Evolutionary conservation across 2,329 filamentous ascomycete genomes (phyloP), one percentile per base, ranked within the genome.

Genomic region (Mariannaea elegans): DNA sequence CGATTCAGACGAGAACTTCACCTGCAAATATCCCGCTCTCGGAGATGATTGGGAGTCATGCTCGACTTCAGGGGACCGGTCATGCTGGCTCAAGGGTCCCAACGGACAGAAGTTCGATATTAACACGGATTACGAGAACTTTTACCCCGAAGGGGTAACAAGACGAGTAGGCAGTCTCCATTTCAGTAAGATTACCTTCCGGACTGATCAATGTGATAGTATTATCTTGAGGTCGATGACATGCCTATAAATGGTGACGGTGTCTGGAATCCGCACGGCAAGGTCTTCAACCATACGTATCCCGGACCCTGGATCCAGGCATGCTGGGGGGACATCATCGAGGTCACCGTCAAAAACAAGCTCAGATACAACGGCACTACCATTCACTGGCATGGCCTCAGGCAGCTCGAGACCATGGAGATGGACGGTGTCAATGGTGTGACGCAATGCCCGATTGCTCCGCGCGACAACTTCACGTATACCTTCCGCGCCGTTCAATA

Each of bases 251-350:
- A 70, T 38, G 70, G 66, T 0, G 71, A 72, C 16, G 71, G 71
- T 1, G 49, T 64, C 7, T 45, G 63, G 1, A 69, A 69, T 34
- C 32, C 48, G 0, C 42, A 66, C 0, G 70, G 64, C 0, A 72
- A 72, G 39, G 8, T 73, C 2, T 73, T 73, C 16, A 71, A 71
- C 23, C 45, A 64, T 1, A 16, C 41, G 12, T 73, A 72, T 29
- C 71, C 71, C 2, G 71, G 71, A 0, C 71, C 71, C 0, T 69
- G 69, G 65, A 63, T 73, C 3, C 63, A 73, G 18, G 71, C 71
- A 0, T 72, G 70, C 9, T 73, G 71, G 71, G 71, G 71, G 8
- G 71, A 73, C 44, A 54, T 63, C 1, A 38, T 67, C 3, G 64
- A 66, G 2, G 59, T 68, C 9, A 68, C 63, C 0, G 59, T 68